Base-by-base conservation (phyloP, 202 grass and related monocot species). In the Zoysia matrella region DNA sequence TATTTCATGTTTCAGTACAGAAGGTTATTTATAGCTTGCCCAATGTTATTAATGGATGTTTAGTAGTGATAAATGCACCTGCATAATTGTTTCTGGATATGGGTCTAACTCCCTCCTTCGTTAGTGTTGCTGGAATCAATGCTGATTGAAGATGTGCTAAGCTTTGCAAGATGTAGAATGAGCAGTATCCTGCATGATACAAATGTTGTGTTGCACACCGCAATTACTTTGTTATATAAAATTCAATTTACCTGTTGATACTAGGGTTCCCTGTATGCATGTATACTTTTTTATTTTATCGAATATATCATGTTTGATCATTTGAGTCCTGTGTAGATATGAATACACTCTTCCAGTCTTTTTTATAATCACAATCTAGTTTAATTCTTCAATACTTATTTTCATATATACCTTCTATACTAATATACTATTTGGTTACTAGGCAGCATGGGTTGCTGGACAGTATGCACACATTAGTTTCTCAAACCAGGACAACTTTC, bases 381-480 rank as follows among this genome's bases (percentile, higher is more conserved):
- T 78, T 72, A 41, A 73, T 77, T 61, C 5, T 83, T 60, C 8
- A 74, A 73, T 41, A 41, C 7, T 69, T 7, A 11, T 44, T 65
- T 64, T 64, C 13, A 7, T 70, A 60, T 36, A 8, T 46, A 52
- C 83, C 60, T 74, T 18, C 2, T 69, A 70, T 47, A 48, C 57
- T 89, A 39, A 47, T 77, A 9, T 77, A 48, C 52, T 74, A n/a
- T 74, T 30, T 80, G 50, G 12, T 51, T 73, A 80, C 56, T 89
- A 97, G 94, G 94, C 94, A 87, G 90, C 90, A 80, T 97, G 91
- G 92, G 94, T 97, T 85, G 92, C 92, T 60, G 94, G 94, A 46
- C 94, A 97, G 74, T 97, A 97, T 85, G 92, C 94, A 8, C 88
- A 89, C 84, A 94, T 97, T 84, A 92, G 84, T 73, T 97, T 97